Base-by-base conservation (phyloP, 192 early-diverging fungal genomes). In the Umbelopsis isabellina region DNA sequence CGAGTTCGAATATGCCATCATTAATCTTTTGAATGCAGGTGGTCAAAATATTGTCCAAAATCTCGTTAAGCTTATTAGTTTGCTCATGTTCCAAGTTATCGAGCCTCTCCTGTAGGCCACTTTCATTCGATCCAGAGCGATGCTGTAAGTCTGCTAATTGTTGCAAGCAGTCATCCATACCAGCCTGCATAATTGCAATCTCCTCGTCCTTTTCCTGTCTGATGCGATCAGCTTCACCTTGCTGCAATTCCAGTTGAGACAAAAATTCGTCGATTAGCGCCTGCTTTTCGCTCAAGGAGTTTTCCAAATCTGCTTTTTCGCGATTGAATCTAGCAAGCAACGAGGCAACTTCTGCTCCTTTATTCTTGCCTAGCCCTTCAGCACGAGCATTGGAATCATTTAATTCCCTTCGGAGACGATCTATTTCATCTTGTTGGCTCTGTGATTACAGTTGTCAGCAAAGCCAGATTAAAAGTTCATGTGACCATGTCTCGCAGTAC, bases 21-120 rank as follows among this genome's bases (percentile, higher is more conserved):
- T 96, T 91, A 35, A 97, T 89, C 77, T 93, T 94, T 77, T 88
- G 84, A 30, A 93, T 89, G 77, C 95, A 97, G 30, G 93, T 88
- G 30, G 89, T 87, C 68, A 98, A 80, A 55, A 98, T 92, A 23
- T 91, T 91, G 72, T 98, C 95, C 90, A 74, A 37, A 72, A 94
- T 92, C 66, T 89, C 84, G 73, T 90, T 88, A 15, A 94, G 79
- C 73, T 90, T 87, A 50, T 80, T 83, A 18, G 83, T 78, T 69
- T 94, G 89, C 53, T 91, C 87, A 15, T 74, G 69, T 33, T 86
- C 78, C 67, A 94, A 82, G 33, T 77, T 79, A 66, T 91, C 86
- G 70, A 96, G 73, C 61, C 86, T 84, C 47, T 83, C 86, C 74
- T 91, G 85, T 30, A 89, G 74, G 53, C 86, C 85, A 35, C 72